Evolutionary conservation across 1,284 basidiomycete genomes (phyloP), one percentile per base, ranked within the genome.

Genomic region (Athelia psychrophila): DNA sequence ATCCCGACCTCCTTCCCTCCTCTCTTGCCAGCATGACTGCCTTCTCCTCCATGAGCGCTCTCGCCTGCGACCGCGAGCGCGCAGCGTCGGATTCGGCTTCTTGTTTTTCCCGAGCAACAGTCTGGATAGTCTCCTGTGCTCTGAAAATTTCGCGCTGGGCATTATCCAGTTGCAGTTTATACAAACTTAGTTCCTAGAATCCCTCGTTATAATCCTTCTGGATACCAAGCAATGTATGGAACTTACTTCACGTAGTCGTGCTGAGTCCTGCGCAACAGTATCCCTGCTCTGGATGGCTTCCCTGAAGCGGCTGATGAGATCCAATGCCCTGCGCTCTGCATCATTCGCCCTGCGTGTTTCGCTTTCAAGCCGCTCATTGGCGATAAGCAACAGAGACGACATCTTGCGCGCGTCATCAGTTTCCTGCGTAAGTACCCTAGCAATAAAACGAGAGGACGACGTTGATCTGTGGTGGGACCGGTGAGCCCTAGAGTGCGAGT

Each of bases 11-110:
- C 53, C 81, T 69, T 2, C 85, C 85, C 61, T 87, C 80, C 53
- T 87, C 82, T 56, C 75, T 73, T 13, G 86, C 86, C 9, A 71
- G 60, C 27, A 79, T 70, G 13, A 85, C 58, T 48, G 80, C 60
- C 45, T 72, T 75, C 55, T 82, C 77, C 58, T 86, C 80, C 51
- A 77, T 75, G 47, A 84, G 55, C 65, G 75, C 78, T 50, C 85
- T 74, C 35, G 78, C 68, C 44, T 69, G 73, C 19, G 70, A 71
- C 54, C 82, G 71, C 22, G 79, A 71, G 44, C 77, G 73, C 2
- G 81, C 74, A 5, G 80, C 81, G 16, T 78, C 76, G 55, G 78
- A 75, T 62, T 87, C 84, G 18, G 84, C 83, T 13, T 79, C 72
- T 52, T 74, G 64, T 47, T 80, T 72, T 59, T 83, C 77, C 10